A percentile compares a stretch with the other conserved stretches of the same genome.
phyloP scores from a whole-genome alignment of 306 rosid genomes.

The Senna siamea region DNA sequence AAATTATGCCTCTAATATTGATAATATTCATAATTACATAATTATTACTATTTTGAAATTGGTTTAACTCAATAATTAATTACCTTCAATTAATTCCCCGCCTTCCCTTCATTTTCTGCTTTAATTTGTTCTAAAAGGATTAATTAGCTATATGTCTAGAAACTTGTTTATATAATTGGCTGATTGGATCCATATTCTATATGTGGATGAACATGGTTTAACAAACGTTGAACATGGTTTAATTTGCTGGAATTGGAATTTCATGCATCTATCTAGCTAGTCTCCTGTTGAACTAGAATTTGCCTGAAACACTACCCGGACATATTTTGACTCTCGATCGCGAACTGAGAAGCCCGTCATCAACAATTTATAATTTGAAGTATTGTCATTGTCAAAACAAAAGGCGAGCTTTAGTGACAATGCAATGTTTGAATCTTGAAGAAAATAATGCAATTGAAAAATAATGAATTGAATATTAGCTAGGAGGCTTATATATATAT shows the following conservation, averaged over 20 bases:
- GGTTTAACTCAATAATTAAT: background rate
- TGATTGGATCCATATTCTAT: background rate
- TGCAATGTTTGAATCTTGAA: background rate
- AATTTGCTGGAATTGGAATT: background rate
- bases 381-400: background rate
- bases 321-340: background rate
- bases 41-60: conserved; percentile 18
- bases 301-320: background rate
- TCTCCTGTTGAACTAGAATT: background rate
- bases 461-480: too few relatives aligned
- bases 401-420: background rate
- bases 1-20: conserved; percentile 35
- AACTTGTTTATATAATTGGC: background rate
- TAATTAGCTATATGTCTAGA: background rate
- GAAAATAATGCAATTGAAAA: too few relatives aligned
- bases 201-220: background rate
- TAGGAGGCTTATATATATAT: too few relatives aligned
- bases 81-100: background rate
- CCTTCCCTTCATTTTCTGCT: background rate
- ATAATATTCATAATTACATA: conserved; percentile 3
- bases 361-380: background rate
- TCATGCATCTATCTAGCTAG: too few relatives aligned
- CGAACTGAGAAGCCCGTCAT: background rate
- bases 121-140: background rate
- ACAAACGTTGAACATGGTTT: too few relatives aligned